Conservation (phyloP, 805 yeast species). For the Dipodascus albidus region DNA sequence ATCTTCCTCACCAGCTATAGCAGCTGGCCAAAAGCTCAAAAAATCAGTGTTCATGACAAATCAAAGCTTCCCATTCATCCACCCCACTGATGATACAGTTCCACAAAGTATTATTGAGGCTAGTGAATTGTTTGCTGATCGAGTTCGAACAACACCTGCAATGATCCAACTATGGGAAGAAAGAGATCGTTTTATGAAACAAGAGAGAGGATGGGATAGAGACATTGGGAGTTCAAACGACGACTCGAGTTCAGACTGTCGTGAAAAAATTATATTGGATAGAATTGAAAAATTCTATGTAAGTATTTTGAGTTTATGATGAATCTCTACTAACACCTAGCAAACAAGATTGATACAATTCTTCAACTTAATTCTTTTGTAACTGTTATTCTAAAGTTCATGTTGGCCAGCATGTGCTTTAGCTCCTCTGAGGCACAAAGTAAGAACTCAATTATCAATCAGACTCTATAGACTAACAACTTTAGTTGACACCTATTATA, state of each 20-base stretch:
- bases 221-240: conserved; percentile 5
- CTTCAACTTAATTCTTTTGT: conserved; percentile 52
- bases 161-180: conserved; percentile 62
- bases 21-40: conserved; percentile 21
- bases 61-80: conserved; percentile 54
- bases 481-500: conserved; percentile 3
- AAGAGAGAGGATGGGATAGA: conserved; percentile 53
- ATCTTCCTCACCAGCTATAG: conserved; percentile 38
- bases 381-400: conserved; percentile 48
- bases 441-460: not conserved
- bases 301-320: not conserved
- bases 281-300: conserved; percentile 53
- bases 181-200: conserved; percentile 55
- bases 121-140: conserved; percentile 47
- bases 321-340: not conserved
- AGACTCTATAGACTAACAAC: not conserved
- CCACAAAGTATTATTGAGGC: conserved; percentile 80
- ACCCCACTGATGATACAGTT: conserved; percentile 40
- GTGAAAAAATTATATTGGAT: conserved; percentile 33
- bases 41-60: conserved; percentile 46
- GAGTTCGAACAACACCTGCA: conserved; percentile 56
- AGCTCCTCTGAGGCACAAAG: conserved; percentile 9
- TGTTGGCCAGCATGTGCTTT: conserved; percentile 38
- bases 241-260: conserved; percentile 5
- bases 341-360: conserved; percentile 26